Base-by-base conservation (phyloP, 345 rosid genomes). In the Heritiera fomes region DNA sequence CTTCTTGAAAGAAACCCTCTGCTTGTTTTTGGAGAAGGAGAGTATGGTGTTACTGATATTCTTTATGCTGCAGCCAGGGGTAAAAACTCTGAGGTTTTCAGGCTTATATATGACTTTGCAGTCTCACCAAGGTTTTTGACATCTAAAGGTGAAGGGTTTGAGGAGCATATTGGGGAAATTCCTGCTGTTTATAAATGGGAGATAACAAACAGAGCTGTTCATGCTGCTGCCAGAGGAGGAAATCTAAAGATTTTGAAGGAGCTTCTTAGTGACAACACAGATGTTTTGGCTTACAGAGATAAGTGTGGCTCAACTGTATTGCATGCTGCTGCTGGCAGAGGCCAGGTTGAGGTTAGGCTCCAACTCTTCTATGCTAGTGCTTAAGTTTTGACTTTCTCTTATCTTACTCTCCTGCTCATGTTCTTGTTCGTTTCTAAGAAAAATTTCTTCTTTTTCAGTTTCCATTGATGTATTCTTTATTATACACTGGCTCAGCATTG, bases 181-280 rank as follows among this genome's bases (percentile, higher is more conserved):
- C 94, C 97, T 80, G 68, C 86, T 28, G 84, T 86, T 52, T 95
- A 92, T 85, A 91, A 86, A 80, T 67, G 84, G 86, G 98, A 95
- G 85, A 92, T 95, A 87, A 88, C 84, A 88, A 95, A 93, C 80
- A 85, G 98, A 80, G 98, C 96, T 59, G 83, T 91, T 64, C 97
- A 95, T 79, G 94, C 98, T 73, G 98, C 96, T 69, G 91, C 97
- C 41, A 93, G 98, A 82, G 99, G 96, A 64, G 98, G 99, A 38
- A 92, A 87, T 82, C 5, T 87, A 76, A 76, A 62, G 78, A 74
- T 92, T 59, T 82, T 95, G 82, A 90, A 80, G 90, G 91, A 92
- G 73, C 90, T 95, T 66, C 80, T 92, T 0, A 20, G 47, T 73
- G 82, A 83, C 30, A 90, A 91, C 81, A 76, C 75, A 7, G 85